A percentile compares a stretch with the other conserved stretches of the same genome.
These are phyloP conservation scores for Conticribra weissflogii DNA, from an alignment of 108 stramenopile genomes.

Conservation along the genomic window DNA sequence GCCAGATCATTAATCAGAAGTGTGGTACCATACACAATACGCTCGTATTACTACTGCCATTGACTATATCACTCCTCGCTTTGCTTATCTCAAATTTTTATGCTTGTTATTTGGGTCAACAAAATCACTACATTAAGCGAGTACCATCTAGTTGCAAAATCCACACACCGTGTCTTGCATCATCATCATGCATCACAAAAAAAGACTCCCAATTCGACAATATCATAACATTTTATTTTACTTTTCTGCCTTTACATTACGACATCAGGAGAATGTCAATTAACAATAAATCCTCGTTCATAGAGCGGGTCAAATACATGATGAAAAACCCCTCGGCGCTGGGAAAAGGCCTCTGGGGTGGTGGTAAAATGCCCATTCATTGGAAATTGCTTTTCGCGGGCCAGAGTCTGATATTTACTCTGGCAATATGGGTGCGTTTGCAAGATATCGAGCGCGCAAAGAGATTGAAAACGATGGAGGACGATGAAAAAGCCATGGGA, in stretches of 20 bases:
- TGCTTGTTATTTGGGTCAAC: too few species aligned
- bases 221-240: too few species aligned
- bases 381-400: slow-evolving; percentile 17
- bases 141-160: too few species aligned
- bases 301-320: not conserved
- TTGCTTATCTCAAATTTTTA: too few species aligned
- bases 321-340: not conserved
- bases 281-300: not conserved
- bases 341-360: slow-evolving; percentile 12
- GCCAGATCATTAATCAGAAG: too few species aligned
- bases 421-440: slow-evolving; percentile 4
- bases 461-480: not conserved
- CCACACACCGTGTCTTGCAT: too few species aligned
- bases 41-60: too few species aligned
- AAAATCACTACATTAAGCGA: too few species aligned
- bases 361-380: slow-evolving; percentile 14
- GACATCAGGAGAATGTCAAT: not conserved
- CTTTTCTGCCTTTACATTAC: not conserved
- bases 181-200: too few species aligned
- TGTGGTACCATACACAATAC: too few species aligned
- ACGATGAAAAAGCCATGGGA: not conserved
- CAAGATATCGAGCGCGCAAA: slow-evolving; percentile 8
- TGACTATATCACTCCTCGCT: too few species aligned
- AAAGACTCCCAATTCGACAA: too few species aligned
- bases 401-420: slow-evolving; percentile 13